Evolutionary conservation across 805 yeast genomes (phyloP).

Genomic region (Ogataea salicorniae): DNA sequence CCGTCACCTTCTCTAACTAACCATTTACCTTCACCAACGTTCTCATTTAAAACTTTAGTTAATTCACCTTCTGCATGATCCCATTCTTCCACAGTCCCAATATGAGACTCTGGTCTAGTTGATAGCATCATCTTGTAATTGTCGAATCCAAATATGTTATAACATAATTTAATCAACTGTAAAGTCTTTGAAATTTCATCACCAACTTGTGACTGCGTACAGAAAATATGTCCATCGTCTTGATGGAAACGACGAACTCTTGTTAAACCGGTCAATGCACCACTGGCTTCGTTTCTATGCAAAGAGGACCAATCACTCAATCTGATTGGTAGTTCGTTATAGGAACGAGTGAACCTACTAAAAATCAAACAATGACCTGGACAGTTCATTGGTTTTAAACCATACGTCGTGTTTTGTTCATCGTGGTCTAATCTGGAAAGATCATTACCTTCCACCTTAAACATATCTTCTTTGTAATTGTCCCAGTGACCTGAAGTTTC

Average conservation of each 20-base stretch:
- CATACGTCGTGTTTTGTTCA: conserved; percentile 43
- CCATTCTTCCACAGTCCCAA: conserved; percentile 81
- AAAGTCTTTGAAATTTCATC: conserved; percentile 72
- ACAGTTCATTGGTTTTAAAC: conserved; percentile 79
- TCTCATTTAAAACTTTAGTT: conserved; percentile 48
- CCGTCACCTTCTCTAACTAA: conserved; percentile 87
- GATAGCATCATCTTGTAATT: conserved; percentile 64
- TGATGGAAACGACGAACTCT: conserved; percentile 94
- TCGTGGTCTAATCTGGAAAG: conserved; percentile 31
- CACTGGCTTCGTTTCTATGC: conserved; percentile 93
- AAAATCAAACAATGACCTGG: conserved; percentile 78
- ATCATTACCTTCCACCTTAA: conserved; percentile 66
- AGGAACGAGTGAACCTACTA: conserved; percentile 68
- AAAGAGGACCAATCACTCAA: conserved; percentile 85
- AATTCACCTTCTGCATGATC: conserved; percentile 70
- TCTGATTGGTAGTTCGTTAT: conserved; percentile 81
- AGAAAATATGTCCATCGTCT: conserved; percentile 97
- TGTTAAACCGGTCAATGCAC: conserved; percentile 88
- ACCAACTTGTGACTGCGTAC: conserved; percentile 67
- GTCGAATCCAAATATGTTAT: conserved; percentile 58
- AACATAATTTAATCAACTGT: conserved; percentile 68
- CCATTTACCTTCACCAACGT: conserved; percentile 53
- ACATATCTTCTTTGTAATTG: conserved; percentile 80
- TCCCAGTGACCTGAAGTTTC: conserved; percentile 94
- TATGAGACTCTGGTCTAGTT: conserved; percentile 79